Conservation (phyloP, 768 basidiomycete species). For the Russula earlei region DNA sequence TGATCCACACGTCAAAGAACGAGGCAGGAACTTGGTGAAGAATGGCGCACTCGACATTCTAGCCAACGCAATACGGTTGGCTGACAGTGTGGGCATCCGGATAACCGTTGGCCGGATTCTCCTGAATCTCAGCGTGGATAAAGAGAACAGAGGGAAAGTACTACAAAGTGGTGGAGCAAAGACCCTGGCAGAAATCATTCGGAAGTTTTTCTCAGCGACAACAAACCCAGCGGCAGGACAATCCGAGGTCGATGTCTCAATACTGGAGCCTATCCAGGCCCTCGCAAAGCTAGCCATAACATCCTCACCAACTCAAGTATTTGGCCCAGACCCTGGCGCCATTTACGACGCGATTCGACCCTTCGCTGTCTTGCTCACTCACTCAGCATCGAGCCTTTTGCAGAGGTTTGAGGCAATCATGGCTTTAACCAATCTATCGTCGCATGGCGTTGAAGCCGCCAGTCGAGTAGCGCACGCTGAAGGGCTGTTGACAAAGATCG, state of each 20-base stretch:
- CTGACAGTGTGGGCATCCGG: constrained; percentile 59
- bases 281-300: constrained; percentile 91
- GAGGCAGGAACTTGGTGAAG: constrained; percentile 48
- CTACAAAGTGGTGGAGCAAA: constrained; percentile 74
- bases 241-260: constrained; percentile 32
- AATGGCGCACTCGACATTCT: constrained; percentile 61
- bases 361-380: constrained; percentile 61
- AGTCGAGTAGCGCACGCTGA: constrained; percentile 54
- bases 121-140: constrained; percentile 67
- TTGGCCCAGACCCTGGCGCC: constrained; percentile 73
- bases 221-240: constrained; percentile 21
- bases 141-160: constrained; percentile 65
- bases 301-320: constrained; percentile 79
- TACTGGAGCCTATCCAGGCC: constrained; percentile 71
- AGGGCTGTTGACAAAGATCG: constrained; percentile 54
- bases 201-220: constrained; percentile 33
- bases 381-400: constrained; percentile 57
- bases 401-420: constrained; percentile 91
- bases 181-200: constrained; percentile 49
- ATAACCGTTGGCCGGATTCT: constrained; percentile 49
- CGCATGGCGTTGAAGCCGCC: constrained; percentile 56
- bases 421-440: constrained; percentile 93
- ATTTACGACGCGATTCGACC: constrained; percentile 80
- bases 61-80: constrained; percentile 40
- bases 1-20: constrained; percentile 50